These are phyloP conservation scores for Astrothelium subdiscretum DNA, from an alignment of 495 filamentous ascomycete genomes.

Conservation along the genomic window DNA sequence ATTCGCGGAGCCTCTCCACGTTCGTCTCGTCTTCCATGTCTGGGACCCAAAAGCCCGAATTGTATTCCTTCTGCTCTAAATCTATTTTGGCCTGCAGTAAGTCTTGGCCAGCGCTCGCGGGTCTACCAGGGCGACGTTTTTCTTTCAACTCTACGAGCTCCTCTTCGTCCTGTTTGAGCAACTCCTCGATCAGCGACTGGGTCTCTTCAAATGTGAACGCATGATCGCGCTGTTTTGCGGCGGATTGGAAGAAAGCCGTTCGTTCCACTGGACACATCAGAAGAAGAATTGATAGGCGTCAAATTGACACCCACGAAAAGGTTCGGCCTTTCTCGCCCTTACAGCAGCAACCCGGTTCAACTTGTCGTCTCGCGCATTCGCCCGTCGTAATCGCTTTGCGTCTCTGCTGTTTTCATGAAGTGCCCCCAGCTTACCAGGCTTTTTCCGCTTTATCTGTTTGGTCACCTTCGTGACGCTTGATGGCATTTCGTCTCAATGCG, in stretches of 20 bases:
- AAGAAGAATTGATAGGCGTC: not conserved
- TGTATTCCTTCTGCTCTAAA: conserved; percentile 66
- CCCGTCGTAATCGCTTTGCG: conserved; percentile 60
- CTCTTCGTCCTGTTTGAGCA: conserved; percentile 61
- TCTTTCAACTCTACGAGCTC: conserved; percentile 63
- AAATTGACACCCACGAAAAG: conserved; percentile 14
- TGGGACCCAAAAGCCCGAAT: conserved; percentile 70
- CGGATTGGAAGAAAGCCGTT: conserved; percentile 58
- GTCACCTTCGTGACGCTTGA: conserved; percentile 65
- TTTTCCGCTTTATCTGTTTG: conserved; percentile 78
- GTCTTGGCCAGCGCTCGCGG: conserved; percentile 66
- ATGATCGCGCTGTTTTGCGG: conserved; percentile 40
- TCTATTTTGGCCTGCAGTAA: conserved; percentile 57
- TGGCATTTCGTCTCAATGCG: conserved; percentile 45
- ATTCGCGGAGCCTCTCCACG: conserved; percentile 39
- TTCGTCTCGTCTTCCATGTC: conserved; percentile 46
- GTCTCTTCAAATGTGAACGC: conserved; percentile 49
- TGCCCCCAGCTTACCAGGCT: conserved; percentile 50
- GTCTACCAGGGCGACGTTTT: conserved; percentile 68
- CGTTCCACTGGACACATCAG: conserved; percentile 46
- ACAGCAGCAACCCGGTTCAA: conserved; percentile 51
- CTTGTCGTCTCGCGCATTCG: conserved; percentile 63
- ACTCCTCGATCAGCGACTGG: conserved; percentile 52
- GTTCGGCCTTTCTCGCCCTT: conserved; percentile 54
- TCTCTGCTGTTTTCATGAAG: conserved; percentile 80